Conservation (phyloP, 1,284 basidiomycete species). For the Leccinum pseudoinsigne region DNA sequence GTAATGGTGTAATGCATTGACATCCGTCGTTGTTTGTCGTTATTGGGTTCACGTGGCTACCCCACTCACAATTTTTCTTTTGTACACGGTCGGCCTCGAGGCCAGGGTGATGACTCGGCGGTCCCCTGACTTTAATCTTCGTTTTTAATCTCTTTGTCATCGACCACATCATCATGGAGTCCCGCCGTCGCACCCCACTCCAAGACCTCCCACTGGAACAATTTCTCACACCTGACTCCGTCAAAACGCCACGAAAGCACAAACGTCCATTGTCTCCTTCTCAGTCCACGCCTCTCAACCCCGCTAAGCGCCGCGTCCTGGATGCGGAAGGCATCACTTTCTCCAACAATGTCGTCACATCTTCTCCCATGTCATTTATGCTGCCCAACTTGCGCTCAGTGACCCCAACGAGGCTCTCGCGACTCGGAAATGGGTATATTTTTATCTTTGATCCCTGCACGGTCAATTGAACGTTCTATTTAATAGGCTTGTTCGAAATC, state of each 20-base stretch:
- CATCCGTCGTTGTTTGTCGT: constrained; percentile 26
- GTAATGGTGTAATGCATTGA: background rate
- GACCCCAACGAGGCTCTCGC: constrained; percentile 24
- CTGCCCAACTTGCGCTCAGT: constrained; percentile 18
- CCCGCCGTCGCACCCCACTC: constrained; percentile 46
- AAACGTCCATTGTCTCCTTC: constrained; percentile 59
- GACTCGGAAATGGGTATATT: constrained; percentile 28
- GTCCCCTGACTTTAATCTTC: constrained; percentile 27
- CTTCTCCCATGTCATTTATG: constrained; percentile 21
- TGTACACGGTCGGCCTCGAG: constrained; percentile 22
- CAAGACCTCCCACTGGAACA: constrained; percentile 57
- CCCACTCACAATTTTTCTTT: constrained; percentile 19
- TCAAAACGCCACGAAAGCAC: constrained; percentile 28
- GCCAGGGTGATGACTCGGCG: constrained; percentile 27
- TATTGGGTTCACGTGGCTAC: constrained; percentile 21
- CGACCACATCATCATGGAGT: constrained; percentile 26
- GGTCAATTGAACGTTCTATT: background rate
- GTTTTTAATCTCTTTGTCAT: constrained; percentile 10
- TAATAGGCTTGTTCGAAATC: constrained; percentile 18
- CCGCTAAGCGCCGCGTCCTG: constrained; percentile 70
- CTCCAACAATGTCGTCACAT: constrained; percentile 11
- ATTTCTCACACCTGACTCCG: constrained; percentile 41
- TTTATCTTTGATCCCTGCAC: background rate
- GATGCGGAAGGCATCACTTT: constrained; percentile 50
- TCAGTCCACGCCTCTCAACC: constrained; percentile 48